Evolutionary conservation across 208 protist species (phyloP).

Genomic region (Leishmania arabica): DNA sequence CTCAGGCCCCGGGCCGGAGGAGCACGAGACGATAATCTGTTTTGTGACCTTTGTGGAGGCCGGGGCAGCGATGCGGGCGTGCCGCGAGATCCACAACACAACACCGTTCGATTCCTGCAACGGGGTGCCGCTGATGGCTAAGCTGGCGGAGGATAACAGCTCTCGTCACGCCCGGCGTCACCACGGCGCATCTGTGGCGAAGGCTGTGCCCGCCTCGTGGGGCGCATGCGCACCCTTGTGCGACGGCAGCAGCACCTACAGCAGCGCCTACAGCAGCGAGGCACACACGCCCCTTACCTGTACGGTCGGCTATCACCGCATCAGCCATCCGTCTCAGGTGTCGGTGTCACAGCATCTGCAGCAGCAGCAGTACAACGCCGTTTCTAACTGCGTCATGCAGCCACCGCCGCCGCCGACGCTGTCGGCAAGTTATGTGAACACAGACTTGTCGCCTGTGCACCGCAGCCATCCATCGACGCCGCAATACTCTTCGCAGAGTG

Average conservation of each 20-base stretch:
- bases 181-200: background rate
- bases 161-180: constrained; percentile 36
- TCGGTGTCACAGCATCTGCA: background rate
- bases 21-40: constrained; percentile 52
- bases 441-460: background rate
- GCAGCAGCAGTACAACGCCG: background rate
- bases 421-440: background rate
- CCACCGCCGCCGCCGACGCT: background rate
- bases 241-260: background rate
- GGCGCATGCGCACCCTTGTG: background rate
- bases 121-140: constrained; percentile 52
- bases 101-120: constrained; percentile 37
- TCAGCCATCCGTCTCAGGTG: background rate
- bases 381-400: background rate
- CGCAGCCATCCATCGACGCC: background rate
- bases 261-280: background rate
- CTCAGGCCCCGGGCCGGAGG: background rate
- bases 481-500: background rate
- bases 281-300: background rate
- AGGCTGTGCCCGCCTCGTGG: background rate
- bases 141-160: constrained; percentile 51
- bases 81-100: constrained; percentile 47
- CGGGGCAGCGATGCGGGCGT: constrained; percentile 49
- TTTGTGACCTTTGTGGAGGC: constrained; percentile 61
- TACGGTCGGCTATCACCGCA: background rate